Conservation (phyloP, 768 basidiomycete genomes). For the Hericium coralloides region DNA sequence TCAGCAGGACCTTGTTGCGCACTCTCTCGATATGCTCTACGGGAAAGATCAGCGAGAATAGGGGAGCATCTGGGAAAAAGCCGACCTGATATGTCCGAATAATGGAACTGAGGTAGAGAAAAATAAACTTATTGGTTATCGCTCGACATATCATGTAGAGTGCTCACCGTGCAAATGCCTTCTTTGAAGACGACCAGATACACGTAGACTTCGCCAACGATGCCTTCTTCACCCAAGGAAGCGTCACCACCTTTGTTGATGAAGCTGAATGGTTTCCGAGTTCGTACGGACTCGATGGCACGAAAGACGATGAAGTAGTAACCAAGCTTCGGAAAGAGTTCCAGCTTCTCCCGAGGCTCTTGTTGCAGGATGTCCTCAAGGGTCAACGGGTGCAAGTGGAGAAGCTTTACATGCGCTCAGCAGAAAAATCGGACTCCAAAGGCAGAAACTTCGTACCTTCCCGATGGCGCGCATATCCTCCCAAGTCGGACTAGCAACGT, state of each 20-base stretch:
- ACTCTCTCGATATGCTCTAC: constrained; percentile 73
- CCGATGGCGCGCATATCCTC: constrained; percentile 82
- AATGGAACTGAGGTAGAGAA: constrained; percentile 64
- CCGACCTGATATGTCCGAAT: constrained; percentile 68
- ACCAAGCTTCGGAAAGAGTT: constrained; percentile 77
- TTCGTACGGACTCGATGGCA: constrained; percentile 56
- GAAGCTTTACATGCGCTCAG: constrained; percentile 35
- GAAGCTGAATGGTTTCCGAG: constrained; percentile 28
- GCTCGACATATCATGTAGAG: background rate
- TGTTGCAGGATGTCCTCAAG: constrained; percentile 89
- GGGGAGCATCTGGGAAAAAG: constrained; percentile 1
- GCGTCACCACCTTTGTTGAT: constrained; percentile 16
- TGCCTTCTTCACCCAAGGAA: constrained; percentile 29
- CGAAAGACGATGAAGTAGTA: constrained; percentile 90
- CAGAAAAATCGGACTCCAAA: background rate
- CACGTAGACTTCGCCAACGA: constrained; percentile 71
- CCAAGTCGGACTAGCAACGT: constrained; percentile 81
- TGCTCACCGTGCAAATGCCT: constrained; percentile 69
- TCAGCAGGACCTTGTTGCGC: constrained; percentile 54
- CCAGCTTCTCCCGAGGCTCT: constrained; percentile 88
- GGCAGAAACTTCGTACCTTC: constrained; percentile 37
- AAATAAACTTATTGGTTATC: background rate
- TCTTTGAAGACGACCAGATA: constrained; percentile 86
- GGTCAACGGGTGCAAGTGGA: constrained; percentile 87
- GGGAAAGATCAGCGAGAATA: background rate